Base-by-base conservation (phyloP, 257 asterid species). In the Fraxinus quadrangulata region DNA sequence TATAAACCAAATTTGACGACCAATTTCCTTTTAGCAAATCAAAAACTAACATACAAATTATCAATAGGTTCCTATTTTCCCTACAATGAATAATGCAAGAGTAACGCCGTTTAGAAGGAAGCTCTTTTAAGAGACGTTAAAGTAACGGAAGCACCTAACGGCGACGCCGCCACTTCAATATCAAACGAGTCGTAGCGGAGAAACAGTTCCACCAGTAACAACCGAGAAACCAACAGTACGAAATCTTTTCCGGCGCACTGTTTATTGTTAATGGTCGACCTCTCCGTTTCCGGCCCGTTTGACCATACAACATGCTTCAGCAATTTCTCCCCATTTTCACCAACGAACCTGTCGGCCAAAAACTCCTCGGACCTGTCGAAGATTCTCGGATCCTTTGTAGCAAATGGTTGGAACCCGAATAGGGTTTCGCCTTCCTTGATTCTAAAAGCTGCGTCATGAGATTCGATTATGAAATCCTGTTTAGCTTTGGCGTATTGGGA, bases 171-270 rank as follows among this genome's bases (percentile, higher is more conserved):
- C 0, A 88, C 93, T 78, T 92, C 94, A 9, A 89, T 66, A 45
- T 83, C 96, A 72, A 92, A 91, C 76, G 98, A 87, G 77, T 94
- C 97, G 80, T 90, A 94, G 8, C 97, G 92, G 21, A 86, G 89
- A 82, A 94, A 94, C 9, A 94, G 76, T 89, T 94, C 97, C 80
- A 90, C 97, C 85, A 94, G 16, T 88, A 94, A 59, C 89, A 94
- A 14, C 84, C 98, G 70, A 23, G 92, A 66, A 30, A 78, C 97
- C 87, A 92, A 69, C 82, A 90, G 92, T 65, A 89, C 98, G 65
- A 94, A 92, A 49, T 94, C 97, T 78, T 94, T 94, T 1, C 98
- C 98, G 14, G 93, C 97, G 77, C 98, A 94, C 76, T 94, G 98
- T 39, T 94, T 94, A 73, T 94, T 89, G 26, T 77, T 56, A 0